Percentiles rank a stretch among this genome's conserved stretches.
Conservation (phyloP, 192 early-diverging fungal species). For the Gamsiella multidivaricata region DNA sequence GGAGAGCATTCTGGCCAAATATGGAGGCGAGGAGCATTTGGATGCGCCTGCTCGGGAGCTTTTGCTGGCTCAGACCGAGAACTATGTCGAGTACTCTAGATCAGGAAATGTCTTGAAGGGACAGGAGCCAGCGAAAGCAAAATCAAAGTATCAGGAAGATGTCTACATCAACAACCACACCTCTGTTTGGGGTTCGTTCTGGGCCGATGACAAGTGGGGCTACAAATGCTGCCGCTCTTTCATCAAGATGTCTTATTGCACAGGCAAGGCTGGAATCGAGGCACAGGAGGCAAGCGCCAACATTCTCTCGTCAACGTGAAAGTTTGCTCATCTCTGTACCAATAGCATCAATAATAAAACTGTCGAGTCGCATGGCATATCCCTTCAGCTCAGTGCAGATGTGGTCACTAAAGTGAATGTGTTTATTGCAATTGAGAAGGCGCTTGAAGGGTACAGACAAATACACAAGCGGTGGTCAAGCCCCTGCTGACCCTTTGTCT, state of each 20-base stretch:
- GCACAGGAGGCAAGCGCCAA: conserved; percentile 55
- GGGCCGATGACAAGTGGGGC: conserved; percentile 95
- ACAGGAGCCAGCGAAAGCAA: conserved; percentile 78
- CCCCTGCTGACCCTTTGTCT: no score
- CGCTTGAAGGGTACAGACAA: no score
- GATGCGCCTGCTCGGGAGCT: conserved; percentile 90
- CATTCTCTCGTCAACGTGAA: conserved; percentile 7
- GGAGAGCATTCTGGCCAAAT: conserved; percentile 84
- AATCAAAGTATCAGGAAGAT: conserved; percentile 94
- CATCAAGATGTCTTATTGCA: conserved; percentile 89
- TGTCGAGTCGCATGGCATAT: no score
- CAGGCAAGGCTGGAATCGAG: conserved; percentile 80
- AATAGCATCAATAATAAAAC: conserved; percentile 2
- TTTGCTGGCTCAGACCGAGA: conserved; percentile 89
- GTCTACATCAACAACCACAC: conserved; percentile 86
- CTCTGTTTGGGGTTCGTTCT: conserved; percentile 94
- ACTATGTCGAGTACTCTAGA: conserved; percentile 97
- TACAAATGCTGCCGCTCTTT: conserved; percentile 93
- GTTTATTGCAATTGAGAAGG: no score
- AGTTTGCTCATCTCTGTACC: neutral
- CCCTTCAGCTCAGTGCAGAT: no score
- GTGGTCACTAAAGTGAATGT: no score
- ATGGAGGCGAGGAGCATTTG: conserved; percentile 97
- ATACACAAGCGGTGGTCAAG: no score
- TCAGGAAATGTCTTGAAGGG: conserved; percentile 90